Percentiles rank a stretch among this genome's conserved stretches.
These are phyloP conservation scores for Fusarium sp. DNA, from an alignment of 2,329 filamentous ascomycete genomes.

Conservation along the genomic window DNA sequence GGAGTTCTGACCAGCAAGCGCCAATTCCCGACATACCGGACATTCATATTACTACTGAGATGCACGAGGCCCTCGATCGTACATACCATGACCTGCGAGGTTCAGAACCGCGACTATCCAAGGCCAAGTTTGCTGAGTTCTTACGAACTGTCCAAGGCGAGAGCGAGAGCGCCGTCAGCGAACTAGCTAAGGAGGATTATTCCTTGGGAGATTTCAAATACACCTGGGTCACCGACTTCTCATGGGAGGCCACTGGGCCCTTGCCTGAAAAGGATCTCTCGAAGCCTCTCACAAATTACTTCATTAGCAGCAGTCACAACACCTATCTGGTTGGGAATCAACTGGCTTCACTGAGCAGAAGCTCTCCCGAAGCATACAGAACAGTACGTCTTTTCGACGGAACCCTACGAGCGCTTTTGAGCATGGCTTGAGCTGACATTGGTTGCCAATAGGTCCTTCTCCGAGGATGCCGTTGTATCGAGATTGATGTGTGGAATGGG, in stretches of 20 bases:
- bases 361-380: conserved; percentile 82
- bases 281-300: conserved; percentile 86
- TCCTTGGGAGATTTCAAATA: conserved; percentile 63
- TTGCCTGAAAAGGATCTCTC: conserved; percentile 67
- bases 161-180: conserved; percentile 39
- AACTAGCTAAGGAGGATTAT: conserved; percentile 57
- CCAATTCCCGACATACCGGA: conserved; percentile 46
- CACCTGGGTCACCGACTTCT: conserved; percentile 58
- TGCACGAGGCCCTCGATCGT: conserved; percentile 61
- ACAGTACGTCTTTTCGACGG: conserved; percentile 64
- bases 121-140: conserved; percentile 60
- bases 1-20: conserved; percentile 32
- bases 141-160: conserved; percentile 64
- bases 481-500: conserved; percentile 96
- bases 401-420: background rate
- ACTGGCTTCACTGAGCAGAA: conserved; percentile 72
- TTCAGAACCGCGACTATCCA: conserved; percentile 46
- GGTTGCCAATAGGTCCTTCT: conserved; percentile 69
- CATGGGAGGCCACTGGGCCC: conserved; percentile 59
- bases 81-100: conserved; percentile 61
- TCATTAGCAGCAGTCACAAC: conserved; percentile 94
- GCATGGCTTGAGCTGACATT: background rate
- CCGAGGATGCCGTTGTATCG: conserved; percentile 87
- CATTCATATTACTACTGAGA: conserved; percentile 60
- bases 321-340: conserved; percentile 93